Percentiles rank a stretch among this genome's conserved stretches.
These are phyloP conservation scores for Boletus vinaceobasis DNA, from an alignment of 768 basidiomycete genomes.

Conservation along the genomic window DNA sequence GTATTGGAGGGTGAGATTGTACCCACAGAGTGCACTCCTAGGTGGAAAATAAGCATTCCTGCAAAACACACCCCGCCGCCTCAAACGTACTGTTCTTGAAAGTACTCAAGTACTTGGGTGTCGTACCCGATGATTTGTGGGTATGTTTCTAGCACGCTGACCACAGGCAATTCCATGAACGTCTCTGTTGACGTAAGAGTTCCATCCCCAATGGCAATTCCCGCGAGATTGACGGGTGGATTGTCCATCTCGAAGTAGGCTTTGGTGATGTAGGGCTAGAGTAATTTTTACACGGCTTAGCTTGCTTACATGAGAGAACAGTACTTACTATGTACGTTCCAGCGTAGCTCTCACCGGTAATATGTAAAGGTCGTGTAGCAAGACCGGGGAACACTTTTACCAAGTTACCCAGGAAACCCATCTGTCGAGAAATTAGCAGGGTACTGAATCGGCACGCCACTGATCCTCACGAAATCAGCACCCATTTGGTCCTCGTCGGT, in stretches of 20 bases:
- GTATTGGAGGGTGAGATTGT: too few species aligned
- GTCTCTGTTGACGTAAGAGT: conserved; percentile 42
- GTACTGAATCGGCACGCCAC: conserved; percentile 26
- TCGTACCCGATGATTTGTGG: conserved; percentile 76
- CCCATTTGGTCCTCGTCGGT: conserved; percentile 64
- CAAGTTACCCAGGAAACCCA: conserved; percentile 67
- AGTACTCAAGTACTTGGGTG: conserved; percentile 59
- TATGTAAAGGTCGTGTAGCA: conserved; percentile 57
- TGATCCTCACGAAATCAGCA: conserved; percentile 37
- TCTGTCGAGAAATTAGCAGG: conserved; percentile 34
- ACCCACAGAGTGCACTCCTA: too few species aligned
- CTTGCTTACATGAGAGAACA: conserved; percentile 25
- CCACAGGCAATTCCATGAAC: conserved; percentile 54
- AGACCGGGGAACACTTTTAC: conserved; percentile 72
- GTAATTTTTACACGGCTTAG: neutral
- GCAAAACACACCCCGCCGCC: neutral
- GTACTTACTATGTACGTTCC: conserved; percentile 60
- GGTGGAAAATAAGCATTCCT: neutral
- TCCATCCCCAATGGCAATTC: conserved; percentile 70
- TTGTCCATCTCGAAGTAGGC: conserved; percentile 56
- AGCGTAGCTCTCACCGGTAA: conserved; percentile 74
- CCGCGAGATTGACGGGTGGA: conserved; percentile 63
- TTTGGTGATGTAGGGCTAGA: conserved; percentile 75
- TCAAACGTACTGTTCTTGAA: conserved; percentile 56
- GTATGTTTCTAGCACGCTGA: conserved; percentile 62